Evolutionary conservation across 345 rosid genomes (phyloP).

Genomic region (Geranium rotundifolium): DNA sequence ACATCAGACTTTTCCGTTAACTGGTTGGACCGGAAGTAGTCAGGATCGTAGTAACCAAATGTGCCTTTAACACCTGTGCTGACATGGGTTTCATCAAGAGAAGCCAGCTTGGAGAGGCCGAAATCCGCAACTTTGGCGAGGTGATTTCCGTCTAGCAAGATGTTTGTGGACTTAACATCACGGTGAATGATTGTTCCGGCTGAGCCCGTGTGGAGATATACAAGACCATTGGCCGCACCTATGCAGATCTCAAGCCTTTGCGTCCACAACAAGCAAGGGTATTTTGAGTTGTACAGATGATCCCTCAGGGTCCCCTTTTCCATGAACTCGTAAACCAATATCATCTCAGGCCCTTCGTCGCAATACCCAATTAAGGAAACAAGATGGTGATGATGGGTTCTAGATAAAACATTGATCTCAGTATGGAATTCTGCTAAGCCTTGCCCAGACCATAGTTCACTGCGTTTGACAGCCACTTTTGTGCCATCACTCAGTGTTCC

Average conservation of each 20-base stretch:
- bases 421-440: conserved; percentile 43
- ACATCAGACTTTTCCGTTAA: too few species aligned
- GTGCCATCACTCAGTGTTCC: conserved; percentile 28
- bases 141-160: conserved; percentile 31
- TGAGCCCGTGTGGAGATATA: conserved; percentile 39
- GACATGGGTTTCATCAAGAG: conserved; percentile 19
- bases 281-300: conserved; percentile 28
- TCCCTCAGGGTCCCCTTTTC: conserved; percentile 43
- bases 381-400: conserved; percentile 53
- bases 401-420: conserved; percentile 45
- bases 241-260: conserved; percentile 53
- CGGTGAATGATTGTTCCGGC: conserved; percentile 42
- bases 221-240: conserved; percentile 42
- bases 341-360: conserved; percentile 45
- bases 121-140: conserved; percentile 54
- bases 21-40: conserved; percentile 24
- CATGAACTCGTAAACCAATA: conserved; percentile 49
- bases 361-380: conserved; percentile 67
- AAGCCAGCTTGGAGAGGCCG: conserved; percentile 38
- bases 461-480: conserved; percentile 40
- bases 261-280: conserved; percentile 33
- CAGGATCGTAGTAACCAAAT: conserved; percentile 50
- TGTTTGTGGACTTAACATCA: conserved; percentile 52
- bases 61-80: conserved; percentile 40
- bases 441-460: conserved; percentile 36